Evolutionary conservation across 140 eudicot species (phyloP), one percentile per base, ranked within the genome.

Genomic region (Ambrosia hybrid): DNA sequence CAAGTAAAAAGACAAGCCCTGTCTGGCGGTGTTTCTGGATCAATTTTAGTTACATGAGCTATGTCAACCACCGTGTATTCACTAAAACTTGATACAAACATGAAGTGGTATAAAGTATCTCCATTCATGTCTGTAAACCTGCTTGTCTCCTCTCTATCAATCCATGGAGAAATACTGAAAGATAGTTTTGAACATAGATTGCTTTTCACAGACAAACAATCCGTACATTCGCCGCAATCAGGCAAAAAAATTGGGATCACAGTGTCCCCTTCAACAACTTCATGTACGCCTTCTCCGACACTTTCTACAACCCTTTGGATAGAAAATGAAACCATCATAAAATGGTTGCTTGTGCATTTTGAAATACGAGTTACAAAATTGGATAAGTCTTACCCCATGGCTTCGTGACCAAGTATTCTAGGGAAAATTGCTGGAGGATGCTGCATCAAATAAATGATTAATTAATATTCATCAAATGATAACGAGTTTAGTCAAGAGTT

Each of bases 1-100:
- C 99, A 90, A 77, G 90, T 83, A 14, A 94, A 82, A 65, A 94
- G 96, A 83, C 99, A 94, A 11, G 97, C 99, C 74, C 87, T 70
- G 30, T 94, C 76, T 9, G 99, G 85, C 46, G 99, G 99, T 55
- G 84, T 79, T 46, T 80, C 57, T 16, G 96, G 88, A 59, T 86
- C 88, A 26, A 90, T 66, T 79, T 94, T 94, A 16, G 82, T 81
- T 9, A 88, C 26, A 79, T 90, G 91, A 49, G 87, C 94, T 74
- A 90, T 72, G 51, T 94, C 96, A 10, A 90, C 87, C 58, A 94
- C 99, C 4, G 99, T 94, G 71, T 94, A 94, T 78, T 94, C 92
- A 3, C 84, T 81, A 65, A 94, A 94, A 69, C 95, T 94, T 12
- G 99, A 94, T 67, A 90, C 78, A 60, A 26, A 72, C 61, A 94